Percentiles rank a stretch among this genome's conserved stretches.
Conservation (phyloP, 192 early-diverging fungal species). For the Kappamyces sp. region DNA sequence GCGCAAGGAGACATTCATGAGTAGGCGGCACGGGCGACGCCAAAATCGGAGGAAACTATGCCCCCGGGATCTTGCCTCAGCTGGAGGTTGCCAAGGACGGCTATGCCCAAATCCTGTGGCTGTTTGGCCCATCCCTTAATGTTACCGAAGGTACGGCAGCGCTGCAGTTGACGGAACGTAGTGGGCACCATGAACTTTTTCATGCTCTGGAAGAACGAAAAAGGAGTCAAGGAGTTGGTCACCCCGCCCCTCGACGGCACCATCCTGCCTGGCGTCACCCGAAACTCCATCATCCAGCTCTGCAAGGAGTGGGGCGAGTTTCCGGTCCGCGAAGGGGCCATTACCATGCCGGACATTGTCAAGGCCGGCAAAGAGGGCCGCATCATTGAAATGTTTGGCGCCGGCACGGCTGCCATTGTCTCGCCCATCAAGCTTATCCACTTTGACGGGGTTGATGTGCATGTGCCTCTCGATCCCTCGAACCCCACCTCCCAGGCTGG, state of each 20-base stretch:
- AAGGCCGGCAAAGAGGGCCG: slow-evolving; percentile 72
- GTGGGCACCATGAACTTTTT: slow-evolving; percentile 98
- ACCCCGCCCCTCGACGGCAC: slow-evolving; percentile 92
- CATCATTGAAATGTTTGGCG: slow-evolving; percentile 87
- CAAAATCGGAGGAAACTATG: slow-evolving; percentile 88
- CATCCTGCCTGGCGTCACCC: slow-evolving; percentile 91
- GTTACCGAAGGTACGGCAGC: slow-evolving; percentile 64
- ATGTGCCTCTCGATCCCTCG: slow-evolving; percentile 81
- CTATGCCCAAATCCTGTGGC: slow-evolving; percentile 92
- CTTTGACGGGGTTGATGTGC: slow-evolving; percentile 70
- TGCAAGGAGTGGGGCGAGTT: slow-evolving; percentile 77
- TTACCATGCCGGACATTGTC: slow-evolving; percentile 73
- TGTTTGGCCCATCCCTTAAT: slow-evolving; percentile 78
- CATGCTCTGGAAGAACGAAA: slow-evolving; percentile 76
- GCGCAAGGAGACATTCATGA: too few species aligned
- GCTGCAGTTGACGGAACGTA: slow-evolving; percentile 3
- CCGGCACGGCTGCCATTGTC: slow-evolving; percentile 94
- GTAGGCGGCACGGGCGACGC: slow-evolving; percentile 73
- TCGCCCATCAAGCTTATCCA: slow-evolving; percentile 82
- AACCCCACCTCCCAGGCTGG: slow-evolving; percentile 76
- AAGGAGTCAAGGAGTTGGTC: slow-evolving; percentile 75
- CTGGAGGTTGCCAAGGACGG: slow-evolving; percentile 80
- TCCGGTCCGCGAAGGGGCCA: slow-evolving; percentile 76
- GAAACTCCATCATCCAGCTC: slow-evolving; percentile 82
- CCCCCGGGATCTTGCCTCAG: slow-evolving; percentile 75